Conservation (phyloP, 2,329 filamentous ascomycete genomes). For the Ophiostoma sp. region DNA sequence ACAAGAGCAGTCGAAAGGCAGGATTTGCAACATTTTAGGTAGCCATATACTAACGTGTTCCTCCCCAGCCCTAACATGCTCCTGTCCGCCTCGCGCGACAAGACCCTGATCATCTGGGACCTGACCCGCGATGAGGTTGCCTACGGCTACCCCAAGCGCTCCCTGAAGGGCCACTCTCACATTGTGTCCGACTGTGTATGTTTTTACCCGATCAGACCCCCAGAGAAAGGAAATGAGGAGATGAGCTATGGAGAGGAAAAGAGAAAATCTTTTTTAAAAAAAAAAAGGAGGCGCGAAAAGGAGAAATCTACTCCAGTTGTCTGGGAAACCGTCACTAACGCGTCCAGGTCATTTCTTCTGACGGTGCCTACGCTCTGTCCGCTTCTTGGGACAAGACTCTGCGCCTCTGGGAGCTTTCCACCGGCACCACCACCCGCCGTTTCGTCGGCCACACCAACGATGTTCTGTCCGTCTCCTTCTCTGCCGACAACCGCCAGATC, state of each 20-base stretch:
- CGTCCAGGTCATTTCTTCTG: constrained; percentile 89
- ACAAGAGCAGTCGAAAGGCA: constrained; percentile 13
- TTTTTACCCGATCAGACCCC: constrained; percentile 30
- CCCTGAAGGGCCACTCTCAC: constrained; percentile 97
- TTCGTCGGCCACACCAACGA: constrained; percentile 99
- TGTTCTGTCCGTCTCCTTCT: constrained; percentile 99
- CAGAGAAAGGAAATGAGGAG: neutral
- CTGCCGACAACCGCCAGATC: constrained; percentile 99
- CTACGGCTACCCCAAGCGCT: constrained; percentile 99
- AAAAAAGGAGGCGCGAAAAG: neutral
- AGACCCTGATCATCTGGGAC: constrained; percentile 99
- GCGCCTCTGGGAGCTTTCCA: constrained; percentile 97
- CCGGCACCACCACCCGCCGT: constrained; percentile 92
- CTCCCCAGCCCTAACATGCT: constrained; percentile 89
- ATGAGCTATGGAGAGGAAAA: neutral
- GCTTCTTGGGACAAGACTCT: constrained; percentile 99
- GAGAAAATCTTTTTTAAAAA: neutral
- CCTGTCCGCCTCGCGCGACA: constrained; percentile 93
- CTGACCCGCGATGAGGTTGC: constrained; percentile 95
- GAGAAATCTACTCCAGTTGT: constrained; percentile 23
- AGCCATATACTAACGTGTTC: constrained; percentile 29
- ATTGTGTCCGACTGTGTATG: constrained; percentile 99
- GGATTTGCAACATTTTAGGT: neutral
- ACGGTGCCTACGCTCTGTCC: constrained; percentile 97
- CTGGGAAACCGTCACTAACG: constrained; percentile 15